Evolutionary conservation across 1,284 basidiomycete species (phyloP).

Genomic region (Trametes versicolor): DNA sequence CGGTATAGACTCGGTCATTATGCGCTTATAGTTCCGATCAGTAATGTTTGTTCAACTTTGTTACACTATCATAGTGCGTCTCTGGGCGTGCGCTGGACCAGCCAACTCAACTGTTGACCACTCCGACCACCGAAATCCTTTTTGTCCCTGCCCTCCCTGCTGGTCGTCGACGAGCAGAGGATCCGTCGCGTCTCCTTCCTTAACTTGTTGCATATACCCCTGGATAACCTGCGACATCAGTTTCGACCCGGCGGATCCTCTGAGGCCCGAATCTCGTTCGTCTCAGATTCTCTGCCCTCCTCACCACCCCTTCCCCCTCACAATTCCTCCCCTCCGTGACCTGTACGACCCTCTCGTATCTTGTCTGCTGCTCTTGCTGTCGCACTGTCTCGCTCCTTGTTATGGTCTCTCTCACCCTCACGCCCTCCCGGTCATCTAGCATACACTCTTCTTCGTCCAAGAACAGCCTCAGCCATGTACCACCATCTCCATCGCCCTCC

Average conservation of each 20-base stretch:
- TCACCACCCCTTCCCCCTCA: slow-evolving; percentile 27
- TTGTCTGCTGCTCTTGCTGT: slow-evolving; percentile 40
- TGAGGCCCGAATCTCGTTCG: slow-evolving; percentile 35
- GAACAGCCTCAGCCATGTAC: slow-evolving; percentile 43
- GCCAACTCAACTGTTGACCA: slow-evolving; percentile 34
- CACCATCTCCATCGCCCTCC: slow-evolving; percentile 51
- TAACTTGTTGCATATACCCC: slow-evolving; percentile 55
- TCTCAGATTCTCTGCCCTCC: slow-evolving; percentile 28
- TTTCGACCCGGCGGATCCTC: slow-evolving; percentile 65
- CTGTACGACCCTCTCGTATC: slow-evolving; percentile 26
- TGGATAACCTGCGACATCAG: slow-evolving; percentile 51
- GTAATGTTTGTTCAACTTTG: slow-evolving; percentile 8
- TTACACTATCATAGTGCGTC: slow-evolving; percentile 9
- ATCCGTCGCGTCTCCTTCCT: slow-evolving; percentile 60
- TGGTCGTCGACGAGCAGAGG: slow-evolving; percentile 45
- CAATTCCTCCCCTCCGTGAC: slow-evolving; percentile 23
- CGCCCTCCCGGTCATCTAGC: slow-evolving; percentile 52
- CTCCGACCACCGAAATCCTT: slow-evolving; percentile 28
- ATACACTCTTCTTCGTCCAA: slow-evolving; percentile 44
- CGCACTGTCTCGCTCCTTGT: slow-evolving; percentile 46
- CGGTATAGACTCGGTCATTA: slow-evolving; percentile 7
- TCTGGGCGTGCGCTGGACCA: slow-evolving; percentile 21
- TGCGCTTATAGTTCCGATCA: slow-evolving; percentile 15
- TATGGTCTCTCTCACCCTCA: slow-evolving; percentile 55
- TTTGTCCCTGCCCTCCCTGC: slow-evolving; percentile 32